Percentiles rank a stretch among this genome's conserved stretches.
These are phyloP conservation scores for Chloropicon primus DNA, from an alignment of 139 green algal species.

Conservation along the genomic window DNA sequence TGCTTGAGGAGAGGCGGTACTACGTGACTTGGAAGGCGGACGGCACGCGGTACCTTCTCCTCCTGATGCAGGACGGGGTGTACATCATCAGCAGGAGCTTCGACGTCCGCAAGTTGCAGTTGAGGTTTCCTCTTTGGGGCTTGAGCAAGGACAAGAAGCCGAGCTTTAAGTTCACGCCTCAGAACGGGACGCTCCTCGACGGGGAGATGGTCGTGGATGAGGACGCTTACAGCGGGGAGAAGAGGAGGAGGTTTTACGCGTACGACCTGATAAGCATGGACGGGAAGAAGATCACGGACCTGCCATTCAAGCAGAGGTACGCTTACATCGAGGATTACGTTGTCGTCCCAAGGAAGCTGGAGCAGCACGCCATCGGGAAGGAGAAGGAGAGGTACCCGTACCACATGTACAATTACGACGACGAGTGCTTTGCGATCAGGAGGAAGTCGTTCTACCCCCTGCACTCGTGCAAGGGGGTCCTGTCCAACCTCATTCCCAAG, in stretches of 20 bases:
- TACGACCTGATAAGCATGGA: conserved; percentile 80
- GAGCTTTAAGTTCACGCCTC: neutral
- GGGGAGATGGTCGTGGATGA: conserved; percentile 89
- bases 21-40: conserved; percentile 94
- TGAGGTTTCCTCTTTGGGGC: conserved; percentile 5
- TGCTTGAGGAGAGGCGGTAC: conserved; percentile 29
- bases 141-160: neutral
- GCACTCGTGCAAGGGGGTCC: conserved; percentile 21
- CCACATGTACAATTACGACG: conserved; percentile 30
- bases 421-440: conserved; percentile 59
- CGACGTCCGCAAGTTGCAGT: neutral
- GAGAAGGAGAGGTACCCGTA: neutral
- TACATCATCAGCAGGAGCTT: conserved; percentile 86
- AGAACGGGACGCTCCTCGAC: neutral
- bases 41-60: conserved; percentile 88
- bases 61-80: conserved; percentile 49
- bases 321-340: conserved; percentile 6
- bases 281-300: conserved; percentile 22
- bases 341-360: neutral
- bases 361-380: neutral
- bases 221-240: conserved; percentile 24
- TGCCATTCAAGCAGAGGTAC: conserved; percentile 40
- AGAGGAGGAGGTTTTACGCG: conserved; percentile 27
- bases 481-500: conserved; percentile 59
- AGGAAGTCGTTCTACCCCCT: conserved; percentile 83